Evolutionary conservation across 2,329 filamentous ascomycete genomes (phyloP), one percentile per base, ranked within the genome.

Genomic region (Aspergillus uvarum): DNA sequence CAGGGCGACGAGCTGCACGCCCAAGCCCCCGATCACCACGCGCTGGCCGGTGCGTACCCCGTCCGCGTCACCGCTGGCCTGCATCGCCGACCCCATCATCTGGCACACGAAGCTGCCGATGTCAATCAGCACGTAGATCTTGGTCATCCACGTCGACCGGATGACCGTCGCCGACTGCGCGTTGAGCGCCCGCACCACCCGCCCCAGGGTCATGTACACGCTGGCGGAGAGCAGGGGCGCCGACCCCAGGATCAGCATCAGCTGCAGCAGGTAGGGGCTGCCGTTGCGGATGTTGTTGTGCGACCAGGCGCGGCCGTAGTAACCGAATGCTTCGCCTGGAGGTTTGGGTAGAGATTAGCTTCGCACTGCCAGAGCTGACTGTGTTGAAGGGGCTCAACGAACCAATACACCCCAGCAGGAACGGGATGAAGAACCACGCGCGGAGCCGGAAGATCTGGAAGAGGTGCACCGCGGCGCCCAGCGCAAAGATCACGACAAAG

Each of bases 171-270:
- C 67, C 5, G 69, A 49, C 49, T 80, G 74, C 2, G 74, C 77
- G 42, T 73, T 54, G 4, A 74, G 68, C 12, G 74, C 58, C 4
- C 63, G 59, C 21, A 80, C 76, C 10, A 80, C 68, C 0, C 78
- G 75, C 0, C 74, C 76, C 1, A 80, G 74, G 16, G 72, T 59
- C 75, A 78, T 79, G 65, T 79, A 72, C 5, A 72, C 55, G 4
- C 65, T 71, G 16, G 70, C 70, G 8, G 79, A 75, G 50, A 79
- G 74, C 4, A 81, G 68, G 0, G 76, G 72, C 0, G 79, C 77
- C 0, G 76, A 74, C 11, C 79, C 67, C 3, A 80, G 71, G 48
- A 78, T 72, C 24, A 76, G 67, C 57, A 79, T 70, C 31, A 72
- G 69, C 58, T 80, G 77, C 1, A 76, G 68, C 0, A 72, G 70